These are phyloP conservation scores for Microascus cirrosus DNA, from an alignment of 2,329 filamentous ascomycete genomes.

Conservation along the genomic window DNA sequence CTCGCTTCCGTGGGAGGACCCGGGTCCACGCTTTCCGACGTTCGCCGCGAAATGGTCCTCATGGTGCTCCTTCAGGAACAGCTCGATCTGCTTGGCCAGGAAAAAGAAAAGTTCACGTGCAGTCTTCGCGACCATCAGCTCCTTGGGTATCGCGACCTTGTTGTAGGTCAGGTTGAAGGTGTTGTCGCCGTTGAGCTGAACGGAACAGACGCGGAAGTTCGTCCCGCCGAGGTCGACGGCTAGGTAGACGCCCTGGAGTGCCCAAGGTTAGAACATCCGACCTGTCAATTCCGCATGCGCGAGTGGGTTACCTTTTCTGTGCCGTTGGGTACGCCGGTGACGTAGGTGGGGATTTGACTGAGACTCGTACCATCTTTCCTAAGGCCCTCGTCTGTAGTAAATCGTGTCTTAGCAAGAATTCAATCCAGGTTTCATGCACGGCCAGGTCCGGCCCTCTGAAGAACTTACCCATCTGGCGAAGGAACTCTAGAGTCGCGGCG, in stretches of 20 bases:
- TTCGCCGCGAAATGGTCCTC: slow-evolving; percentile 72
- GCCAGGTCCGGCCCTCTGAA: neutral
- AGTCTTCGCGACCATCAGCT: slow-evolving; percentile 82
- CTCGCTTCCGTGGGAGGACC: slow-evolving; percentile 53
- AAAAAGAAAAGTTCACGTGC: slow-evolving; percentile 84
- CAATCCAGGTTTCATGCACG: neutral
- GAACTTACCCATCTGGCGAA: slow-evolving; percentile 63
- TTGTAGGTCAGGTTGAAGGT: slow-evolving; percentile 89
- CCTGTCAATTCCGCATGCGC: neutral
- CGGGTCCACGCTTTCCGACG: slow-evolving; percentile 27
- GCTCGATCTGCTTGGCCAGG: slow-evolving; percentile 83
- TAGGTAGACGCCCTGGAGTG: slow-evolving; percentile 71
- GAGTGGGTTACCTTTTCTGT: slow-evolving; percentile 75
- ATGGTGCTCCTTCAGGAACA: slow-evolving; percentile 80
- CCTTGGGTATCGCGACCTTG: slow-evolving; percentile 81
- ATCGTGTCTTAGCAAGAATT: neutral
- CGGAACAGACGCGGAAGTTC: slow-evolving; percentile 95
- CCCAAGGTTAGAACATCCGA: slow-evolving; percentile 1
- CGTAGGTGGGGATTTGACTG: slow-evolving; percentile 95
- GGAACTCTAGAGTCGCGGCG: slow-evolving; percentile 72
- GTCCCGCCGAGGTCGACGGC: slow-evolving; percentile 97
- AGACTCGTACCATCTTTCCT: slow-evolving; percentile 66
- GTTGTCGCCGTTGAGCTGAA: slow-evolving; percentile 84
- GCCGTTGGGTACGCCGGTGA: slow-evolving; percentile 90
- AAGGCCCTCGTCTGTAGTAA: slow-evolving; percentile 62